Conservation (phyloP, 352 stramenopile genomes). For the Elongisporangium anandrum region DNA sequence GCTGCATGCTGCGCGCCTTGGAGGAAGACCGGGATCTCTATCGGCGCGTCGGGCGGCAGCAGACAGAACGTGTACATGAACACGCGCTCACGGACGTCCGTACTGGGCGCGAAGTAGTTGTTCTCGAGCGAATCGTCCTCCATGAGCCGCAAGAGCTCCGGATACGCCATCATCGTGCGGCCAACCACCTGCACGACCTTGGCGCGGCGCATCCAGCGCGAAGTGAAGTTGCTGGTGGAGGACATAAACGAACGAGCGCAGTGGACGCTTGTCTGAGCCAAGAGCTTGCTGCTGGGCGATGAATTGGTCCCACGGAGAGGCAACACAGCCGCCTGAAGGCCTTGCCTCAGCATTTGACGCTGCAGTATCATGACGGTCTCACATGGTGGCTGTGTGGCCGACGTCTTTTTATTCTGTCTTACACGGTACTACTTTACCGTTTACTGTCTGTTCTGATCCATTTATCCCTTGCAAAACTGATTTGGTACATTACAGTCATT, state of each 20-base stretch:
- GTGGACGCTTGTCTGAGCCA: not conserved
- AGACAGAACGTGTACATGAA: slow-evolving; percentile 46
- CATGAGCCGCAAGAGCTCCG: slow-evolving; percentile 28
- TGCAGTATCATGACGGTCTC: not conserved
- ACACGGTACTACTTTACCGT: not conserved
- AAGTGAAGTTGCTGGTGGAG: not conserved
- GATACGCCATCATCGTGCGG: slow-evolving; percentile 29
- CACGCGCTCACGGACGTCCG: slow-evolving; percentile 27
- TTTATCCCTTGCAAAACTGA: not conserved
- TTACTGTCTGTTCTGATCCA: not conserved
- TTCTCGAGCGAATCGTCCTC: slow-evolving; percentile 20
- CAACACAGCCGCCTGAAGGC: not conserved
- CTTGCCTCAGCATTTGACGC: not conserved
- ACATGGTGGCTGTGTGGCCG: not conserved
- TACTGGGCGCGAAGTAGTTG: slow-evolving; percentile 17
- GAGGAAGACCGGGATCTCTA: slow-evolving; percentile 38
- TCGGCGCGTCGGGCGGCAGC: slow-evolving; percentile 30
- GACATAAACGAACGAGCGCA: not conserved
- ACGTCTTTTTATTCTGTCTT: not conserved
- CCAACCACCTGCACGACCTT: slow-evolving; percentile 37
- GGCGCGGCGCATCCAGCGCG: slow-evolving; percentile 16
- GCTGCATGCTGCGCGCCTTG: slow-evolving; percentile 26
- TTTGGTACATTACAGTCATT: not conserved
- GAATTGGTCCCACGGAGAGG: too few species aligned
- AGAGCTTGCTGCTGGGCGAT: too few species aligned